Percentiles rank a stretch among this genome's conserved stretches.
These are phyloP conservation scores for Coemansia sp. DNA, from an alignment of 192 early-diverging fungal species.

Conservation along the genomic window DNA sequence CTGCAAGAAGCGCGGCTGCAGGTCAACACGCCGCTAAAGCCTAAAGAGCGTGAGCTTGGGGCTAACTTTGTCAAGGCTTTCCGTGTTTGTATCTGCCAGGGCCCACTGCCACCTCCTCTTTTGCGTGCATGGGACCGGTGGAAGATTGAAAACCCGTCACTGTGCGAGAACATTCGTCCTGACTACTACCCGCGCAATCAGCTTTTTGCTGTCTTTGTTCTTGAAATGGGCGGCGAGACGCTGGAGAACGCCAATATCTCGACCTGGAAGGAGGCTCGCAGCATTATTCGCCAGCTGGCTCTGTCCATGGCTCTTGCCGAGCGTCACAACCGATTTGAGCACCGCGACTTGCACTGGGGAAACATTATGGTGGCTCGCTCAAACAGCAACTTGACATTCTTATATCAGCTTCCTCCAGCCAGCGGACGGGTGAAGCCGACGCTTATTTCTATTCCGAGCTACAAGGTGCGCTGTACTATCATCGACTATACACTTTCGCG, in stretches of 20 bases:
- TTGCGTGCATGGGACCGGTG: conserved; percentile 74
- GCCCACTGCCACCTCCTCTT: conserved; percentile 62
- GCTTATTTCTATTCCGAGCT: conserved; percentile 57
- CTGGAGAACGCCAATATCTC: conserved; percentile 54
- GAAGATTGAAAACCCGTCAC: conserved; percentile 50
- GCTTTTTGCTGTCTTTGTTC: conserved; percentile 68
- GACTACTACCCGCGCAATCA: conserved; percentile 66
- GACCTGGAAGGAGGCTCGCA: conserved; percentile 65
- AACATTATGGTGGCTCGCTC: conserved; percentile 63
- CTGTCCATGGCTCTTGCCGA: conserved; percentile 59
- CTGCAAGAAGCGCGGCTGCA: conserved; percentile 41
- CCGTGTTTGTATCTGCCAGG: conserved; percentile 66
- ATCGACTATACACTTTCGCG: conserved; percentile 75
- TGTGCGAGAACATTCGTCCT: conserved; percentile 73
- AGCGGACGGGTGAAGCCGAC: conserved; percentile 36
- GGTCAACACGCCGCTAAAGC: conserved; percentile 36
- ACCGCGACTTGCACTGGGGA: conserved; percentile 75
- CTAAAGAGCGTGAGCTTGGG: conserved; percentile 41
- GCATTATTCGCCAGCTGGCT: conserved; percentile 65
- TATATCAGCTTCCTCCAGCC: conserved; percentile 47
- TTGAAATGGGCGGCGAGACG: conserved; percentile 73
- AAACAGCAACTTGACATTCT: conserved; percentile 44
- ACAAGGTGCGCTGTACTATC: conserved; percentile 61
- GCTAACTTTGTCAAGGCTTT: conserved; percentile 53
- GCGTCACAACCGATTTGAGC: conserved; percentile 58